A percentile compares a stretch with the other conserved stretches of the same genome.
Conservation (phyloP, 495 filamentous ascomycete species). For the Penicillium atrosanguineum region DNA sequence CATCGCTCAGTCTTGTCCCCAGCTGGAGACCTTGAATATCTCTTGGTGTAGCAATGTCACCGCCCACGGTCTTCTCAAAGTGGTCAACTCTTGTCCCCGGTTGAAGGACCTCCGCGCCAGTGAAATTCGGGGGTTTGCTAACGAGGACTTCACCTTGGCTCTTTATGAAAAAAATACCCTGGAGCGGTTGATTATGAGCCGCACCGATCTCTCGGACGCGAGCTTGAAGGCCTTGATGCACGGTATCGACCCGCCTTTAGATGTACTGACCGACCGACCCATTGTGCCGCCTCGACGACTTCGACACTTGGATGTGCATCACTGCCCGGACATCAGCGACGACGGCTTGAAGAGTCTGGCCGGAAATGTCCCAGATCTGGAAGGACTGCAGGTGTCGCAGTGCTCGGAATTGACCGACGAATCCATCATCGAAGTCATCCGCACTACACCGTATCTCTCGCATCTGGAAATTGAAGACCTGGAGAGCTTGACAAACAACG, state of each 20-base stretch:
- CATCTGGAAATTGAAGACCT: slow-evolving; percentile 92
- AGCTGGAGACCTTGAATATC: slow-evolving; percentile 78
- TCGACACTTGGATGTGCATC: slow-evolving; percentile 79
- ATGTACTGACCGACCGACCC: slow-evolving; percentile 71
- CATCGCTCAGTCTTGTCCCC: slow-evolving; percentile 78
- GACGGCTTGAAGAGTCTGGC: slow-evolving; percentile 64
- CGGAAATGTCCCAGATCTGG: slow-evolving; percentile 71
- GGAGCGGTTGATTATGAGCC: slow-evolving; percentile 76
- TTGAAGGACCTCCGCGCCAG: slow-evolving; percentile 80
- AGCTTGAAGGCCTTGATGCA: slow-evolving; percentile 68
- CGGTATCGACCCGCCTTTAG: slow-evolving; percentile 69
- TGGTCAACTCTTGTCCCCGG: slow-evolving; percentile 68
- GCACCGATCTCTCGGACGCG: slow-evolving; percentile 71
- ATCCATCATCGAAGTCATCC: slow-evolving; percentile 68
- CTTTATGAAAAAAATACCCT: slow-evolving; percentile 79
- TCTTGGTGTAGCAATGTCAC: slow-evolving; percentile 88
- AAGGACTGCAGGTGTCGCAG: slow-evolving; percentile 77
- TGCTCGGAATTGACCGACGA: slow-evolving; percentile 70
- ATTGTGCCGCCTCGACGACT: slow-evolving; percentile 76
- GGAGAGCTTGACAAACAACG: slow-evolving; percentile 67
- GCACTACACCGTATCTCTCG: slow-evolving; percentile 70
- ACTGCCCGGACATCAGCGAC: slow-evolving; percentile 72
- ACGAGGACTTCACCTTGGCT: slow-evolving; percentile 62
- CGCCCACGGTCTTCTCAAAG: slow-evolving; percentile 70
- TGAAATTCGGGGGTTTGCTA: slow-evolving; percentile 77